These are phyloP conservation scores for Dioscorea dumetorum DNA, from an alignment of 106 monocot species.

Conservation along the genomic window DNA sequence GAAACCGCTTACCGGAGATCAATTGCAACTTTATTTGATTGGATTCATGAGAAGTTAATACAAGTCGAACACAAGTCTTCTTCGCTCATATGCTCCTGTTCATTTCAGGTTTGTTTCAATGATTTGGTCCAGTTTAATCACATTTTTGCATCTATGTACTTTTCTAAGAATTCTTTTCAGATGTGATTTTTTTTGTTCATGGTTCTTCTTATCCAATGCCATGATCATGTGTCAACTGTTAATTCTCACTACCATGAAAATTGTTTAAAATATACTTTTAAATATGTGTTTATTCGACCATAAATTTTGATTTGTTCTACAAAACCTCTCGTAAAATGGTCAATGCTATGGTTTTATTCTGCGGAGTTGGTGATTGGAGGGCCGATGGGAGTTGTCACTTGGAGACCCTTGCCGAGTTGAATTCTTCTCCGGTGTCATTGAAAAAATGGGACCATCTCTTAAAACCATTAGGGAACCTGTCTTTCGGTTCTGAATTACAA, in stretches of 20 bases:
- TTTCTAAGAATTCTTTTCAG: no score
- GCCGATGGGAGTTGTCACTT: slow-evolving; percentile 37
- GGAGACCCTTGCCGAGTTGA: slow-evolving; percentile 25
- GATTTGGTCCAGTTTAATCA: no score
- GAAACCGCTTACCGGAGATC: slow-evolving; percentile 44
- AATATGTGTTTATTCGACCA: no score
- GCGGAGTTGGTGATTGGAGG: slow-evolving; percentile 39
- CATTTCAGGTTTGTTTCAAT: slow-evolving; percentile 46
- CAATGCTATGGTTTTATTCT: no score
- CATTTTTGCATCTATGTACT: no score
- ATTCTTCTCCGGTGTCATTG: slow-evolving; percentile 8
- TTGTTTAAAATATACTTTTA: no score
- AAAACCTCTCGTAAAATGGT: no score
- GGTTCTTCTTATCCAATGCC: no score
- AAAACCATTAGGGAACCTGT: slow-evolving; percentile 22
- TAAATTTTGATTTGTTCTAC: no score
- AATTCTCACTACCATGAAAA: no score
- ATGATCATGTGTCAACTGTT: no score
- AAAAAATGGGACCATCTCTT: slow-evolving; percentile 31
- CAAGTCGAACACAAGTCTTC: slow-evolving; percentile 40
- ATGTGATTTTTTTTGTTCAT: no score
- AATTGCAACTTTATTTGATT: slow-evolving; percentile 49
- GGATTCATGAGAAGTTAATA: slow-evolving; percentile 47
- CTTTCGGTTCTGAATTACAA: neutral
- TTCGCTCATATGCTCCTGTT: slow-evolving; percentile 54